A percentile compares a stretch with the other conserved stretches of the same genome.
Conservation (phyloP, 139 green algal genomes). For the Axilococcus clingmanii region DNA sequence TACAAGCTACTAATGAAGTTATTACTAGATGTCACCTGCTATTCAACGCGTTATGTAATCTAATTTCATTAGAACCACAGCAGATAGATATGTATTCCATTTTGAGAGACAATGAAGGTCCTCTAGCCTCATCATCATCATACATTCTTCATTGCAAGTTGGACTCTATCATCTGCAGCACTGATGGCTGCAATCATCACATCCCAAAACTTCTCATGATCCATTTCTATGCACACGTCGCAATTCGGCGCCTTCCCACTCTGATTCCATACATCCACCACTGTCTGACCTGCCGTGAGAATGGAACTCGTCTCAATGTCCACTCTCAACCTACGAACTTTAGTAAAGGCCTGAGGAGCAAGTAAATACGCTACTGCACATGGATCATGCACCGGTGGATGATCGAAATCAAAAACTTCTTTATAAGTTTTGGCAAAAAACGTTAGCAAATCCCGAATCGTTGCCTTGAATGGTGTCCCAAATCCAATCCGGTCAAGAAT, state of each 20-base stretch:
- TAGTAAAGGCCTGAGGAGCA: conserved; percentile 64
- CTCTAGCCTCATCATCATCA: too few relatives aligned
- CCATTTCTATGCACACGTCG: conserved; percentile 43
- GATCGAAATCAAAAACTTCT: conserved; percentile 67
- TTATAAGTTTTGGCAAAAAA: conserved; percentile 67
- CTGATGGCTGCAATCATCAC: conserved; percentile 27
- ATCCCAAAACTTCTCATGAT: conserved; percentile 36
- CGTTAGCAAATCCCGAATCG: conserved; percentile 54
- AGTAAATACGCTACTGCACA: conserved; percentile 79
- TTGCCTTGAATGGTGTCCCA: conserved; percentile 30
- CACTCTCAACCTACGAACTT: conserved; percentile 45
- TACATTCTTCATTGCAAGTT: too few relatives aligned
- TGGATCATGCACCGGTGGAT: conserved; percentile 89
- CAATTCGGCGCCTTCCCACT: conserved; percentile 46
- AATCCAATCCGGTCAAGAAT: conserved; percentile 47
- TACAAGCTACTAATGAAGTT: too few relatives aligned
- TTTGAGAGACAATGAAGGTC: too few relatives aligned
- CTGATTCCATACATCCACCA: conserved; percentile 69
- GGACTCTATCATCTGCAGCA: too few relatives aligned
- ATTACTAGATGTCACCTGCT: too few relatives aligned
- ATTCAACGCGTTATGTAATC: too few relatives aligned
- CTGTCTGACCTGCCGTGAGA: conserved; percentile 68
- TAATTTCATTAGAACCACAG: too few relatives aligned
- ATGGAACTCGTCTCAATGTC: conserved; percentile 69
- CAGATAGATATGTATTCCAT: too few relatives aligned